These are phyloP conservation scores for Sphaerostilbella broomeana DNA, from an alignment of 2,329 filamentous ascomycete species.

Conservation along the genomic window DNA sequence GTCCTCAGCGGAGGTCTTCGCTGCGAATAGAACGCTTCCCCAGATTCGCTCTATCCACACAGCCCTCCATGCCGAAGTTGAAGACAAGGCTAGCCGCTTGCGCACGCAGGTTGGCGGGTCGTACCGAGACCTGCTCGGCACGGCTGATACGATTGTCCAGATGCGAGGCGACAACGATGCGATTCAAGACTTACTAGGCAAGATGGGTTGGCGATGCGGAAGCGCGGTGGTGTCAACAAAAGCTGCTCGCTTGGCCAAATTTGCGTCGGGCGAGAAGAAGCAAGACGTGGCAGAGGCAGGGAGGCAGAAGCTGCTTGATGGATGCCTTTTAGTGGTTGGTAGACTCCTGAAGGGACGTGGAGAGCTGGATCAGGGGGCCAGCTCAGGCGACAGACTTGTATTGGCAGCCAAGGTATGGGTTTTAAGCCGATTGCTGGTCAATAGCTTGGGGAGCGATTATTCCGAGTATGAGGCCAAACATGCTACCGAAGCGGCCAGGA, in stretches of 20 bases:
- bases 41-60: slow-evolving; percentile 59
- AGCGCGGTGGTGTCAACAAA: slow-evolving; percentile 63
- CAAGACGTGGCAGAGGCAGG: slow-evolving; percentile 31
- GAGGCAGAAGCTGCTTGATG: slow-evolving; percentile 43
- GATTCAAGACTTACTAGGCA: slow-evolving; percentile 64
- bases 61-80: slow-evolving; percentile 50
- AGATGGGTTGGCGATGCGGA: slow-evolving; percentile 72
- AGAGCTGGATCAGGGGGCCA: slow-evolving; percentile 23
- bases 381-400: slow-evolving; percentile 45
- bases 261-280: slow-evolving; percentile 29
- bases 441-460: slow-evolving; percentile 54
- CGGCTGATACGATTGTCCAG: slow-evolving; percentile 85
- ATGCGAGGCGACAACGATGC: slow-evolving; percentile 75
- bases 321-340: slow-evolving; percentile 43
- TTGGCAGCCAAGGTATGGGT: slow-evolving; percentile 66
- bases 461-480: slow-evolving; percentile 27
- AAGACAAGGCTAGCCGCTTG: slow-evolving; percentile 56
- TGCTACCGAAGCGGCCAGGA: slow-evolving; percentile 54
- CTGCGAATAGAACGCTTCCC: slow-evolving; percentile 50
- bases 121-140: slow-evolving; percentile 86
- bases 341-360: slow-evolving; percentile 40
- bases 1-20: slow-evolving; percentile 49
- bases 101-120: slow-evolving; percentile 58
- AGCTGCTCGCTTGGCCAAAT: slow-evolving; percentile 47
- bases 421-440: slow-evolving; percentile 67